Percentiles rank a stretch among this genome's conserved stretches.
phyloP scores from a whole-genome alignment of 805 yeast genomes.

The Priceomyces medius region DNA sequence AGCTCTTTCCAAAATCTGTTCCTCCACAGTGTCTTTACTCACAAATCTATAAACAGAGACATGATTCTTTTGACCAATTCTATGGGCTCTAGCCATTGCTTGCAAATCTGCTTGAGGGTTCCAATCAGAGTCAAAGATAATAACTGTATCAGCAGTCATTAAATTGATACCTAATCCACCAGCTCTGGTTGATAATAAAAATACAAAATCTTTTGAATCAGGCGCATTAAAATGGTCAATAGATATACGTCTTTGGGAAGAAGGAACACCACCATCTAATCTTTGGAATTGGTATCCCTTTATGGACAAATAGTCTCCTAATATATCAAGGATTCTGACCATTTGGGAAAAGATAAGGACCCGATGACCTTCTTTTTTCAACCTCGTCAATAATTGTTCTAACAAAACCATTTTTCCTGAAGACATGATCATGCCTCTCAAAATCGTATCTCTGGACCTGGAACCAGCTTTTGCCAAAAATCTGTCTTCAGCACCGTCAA shows the following conservation, averaged over 20 bases:
- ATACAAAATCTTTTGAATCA: constrained; percentile 87
- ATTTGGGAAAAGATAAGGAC: constrained; percentile 94
- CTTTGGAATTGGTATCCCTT: constrained; percentile 89
- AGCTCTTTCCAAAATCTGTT: constrained; percentile 94
- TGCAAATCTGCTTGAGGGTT: constrained; percentile 99
- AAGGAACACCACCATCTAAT: constrained; percentile 94
- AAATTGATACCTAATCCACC: constrained; percentile 98
- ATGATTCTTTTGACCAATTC: constrained; percentile 99
- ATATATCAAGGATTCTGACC: constrained; percentile 93
- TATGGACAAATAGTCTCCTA: constrained; percentile 88
- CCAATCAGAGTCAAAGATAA: constrained; percentile 98
- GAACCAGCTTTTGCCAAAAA: constrained; percentile 66
- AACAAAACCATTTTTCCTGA: constrained; percentile 97
- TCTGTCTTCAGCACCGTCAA: constrained; percentile 87
- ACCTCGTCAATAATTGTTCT: constrained; percentile 81
- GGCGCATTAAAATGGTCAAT: constrained; percentile 97
- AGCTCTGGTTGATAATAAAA: constrained; percentile 90
- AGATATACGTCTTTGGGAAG: constrained; percentile 88
- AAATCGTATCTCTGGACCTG: constrained; percentile 69
- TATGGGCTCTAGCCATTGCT: constrained; percentile 99
- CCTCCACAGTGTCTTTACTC: constrained; percentile 97
- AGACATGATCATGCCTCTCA: constrained; percentile 93
- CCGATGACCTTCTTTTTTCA: constrained; percentile 92
- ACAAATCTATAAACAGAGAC: constrained; percentile 97
- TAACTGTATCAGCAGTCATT: constrained; percentile 99